phyloP scores from a whole-genome alignment of 108 stramenopile species.

The Skeletonema tropicum region DNA sequence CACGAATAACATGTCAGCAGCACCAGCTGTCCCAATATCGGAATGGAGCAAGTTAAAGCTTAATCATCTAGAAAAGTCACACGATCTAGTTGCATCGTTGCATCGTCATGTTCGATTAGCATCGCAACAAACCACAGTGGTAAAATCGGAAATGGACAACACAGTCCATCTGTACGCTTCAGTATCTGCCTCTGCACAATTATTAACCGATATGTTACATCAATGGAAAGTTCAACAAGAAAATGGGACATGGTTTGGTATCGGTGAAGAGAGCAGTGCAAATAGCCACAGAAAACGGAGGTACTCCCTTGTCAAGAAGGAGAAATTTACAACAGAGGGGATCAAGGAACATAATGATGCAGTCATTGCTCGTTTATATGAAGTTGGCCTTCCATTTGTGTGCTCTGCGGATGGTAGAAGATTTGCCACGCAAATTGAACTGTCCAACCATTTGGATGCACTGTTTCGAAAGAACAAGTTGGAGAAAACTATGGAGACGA shows the following conservation, averaged over 20 bases:
- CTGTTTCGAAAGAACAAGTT: slow-evolving; percentile 76
- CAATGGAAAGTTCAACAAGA: slow-evolving; percentile 16
- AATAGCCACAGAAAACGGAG: slow-evolving; percentile 17
- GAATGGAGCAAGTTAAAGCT: slow-evolving; percentile 75
- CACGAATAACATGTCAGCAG: neutral
- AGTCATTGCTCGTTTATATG: slow-evolving; percentile 75
- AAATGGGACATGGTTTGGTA: slow-evolving; percentile 2
- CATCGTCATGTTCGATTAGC: slow-evolving; percentile 55
- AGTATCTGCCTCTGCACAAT: slow-evolving; percentile 45
- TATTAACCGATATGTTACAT: slow-evolving; percentile 43
- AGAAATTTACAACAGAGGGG: slow-evolving; percentile 80
- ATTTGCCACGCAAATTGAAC: slow-evolving; percentile 76
- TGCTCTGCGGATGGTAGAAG: slow-evolving; percentile 82
- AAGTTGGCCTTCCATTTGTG: slow-evolving; percentile 80
- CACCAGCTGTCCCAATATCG: slow-evolving; percentile 21
- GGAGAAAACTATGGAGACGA: slow-evolving; percentile 76
- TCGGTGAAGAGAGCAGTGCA: neutral
- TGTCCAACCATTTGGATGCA: slow-evolving; percentile 77
- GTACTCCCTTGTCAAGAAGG: slow-evolving; percentile 33
- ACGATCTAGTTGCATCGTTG: slow-evolving; percentile 60
- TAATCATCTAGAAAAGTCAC: slow-evolving; percentile 58
- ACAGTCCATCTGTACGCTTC: slow-evolving; percentile 45
- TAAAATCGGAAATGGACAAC: slow-evolving; percentile 33
- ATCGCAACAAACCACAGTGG: slow-evolving; percentile 31
- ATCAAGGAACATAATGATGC: slow-evolving; percentile 71